phyloP scores from a whole-genome alignment of 306 rosid genomes.

The Neltuma alba region DNA sequence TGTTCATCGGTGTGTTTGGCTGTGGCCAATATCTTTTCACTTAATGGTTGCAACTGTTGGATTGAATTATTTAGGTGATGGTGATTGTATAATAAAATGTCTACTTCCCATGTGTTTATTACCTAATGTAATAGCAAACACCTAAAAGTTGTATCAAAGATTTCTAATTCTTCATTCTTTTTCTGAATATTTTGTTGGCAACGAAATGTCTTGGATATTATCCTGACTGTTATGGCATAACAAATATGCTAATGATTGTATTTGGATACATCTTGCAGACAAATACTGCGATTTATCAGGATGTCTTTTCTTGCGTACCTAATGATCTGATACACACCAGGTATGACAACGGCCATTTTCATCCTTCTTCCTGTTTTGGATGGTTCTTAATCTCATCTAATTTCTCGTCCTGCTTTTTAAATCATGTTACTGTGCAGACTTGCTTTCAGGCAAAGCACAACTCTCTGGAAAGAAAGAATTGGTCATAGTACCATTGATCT shows the following conservation, averaged over 20 bases:
- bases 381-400: neutral
- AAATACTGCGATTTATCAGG: slow-evolving; percentile 87
- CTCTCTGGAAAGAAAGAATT: slow-evolving; percentile 53
- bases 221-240: neutral
- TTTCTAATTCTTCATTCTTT: too few relatives aligned
- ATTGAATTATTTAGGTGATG: neutral
- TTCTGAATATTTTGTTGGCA: too few relatives aligned
- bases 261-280: slow-evolving; percentile 58
- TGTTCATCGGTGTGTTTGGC: too few relatives aligned
- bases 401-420: slow-evolving; percentile 5
- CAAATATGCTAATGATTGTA: slow-evolving; percentile 27
- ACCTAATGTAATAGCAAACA: too few relatives aligned
- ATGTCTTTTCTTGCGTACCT: slow-evolving; percentile 89
- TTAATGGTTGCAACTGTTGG: neutral
- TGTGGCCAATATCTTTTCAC: neutral
- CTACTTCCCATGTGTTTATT: too few relatives aligned
- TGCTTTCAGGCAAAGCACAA: slow-evolving; percentile 62
- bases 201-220: too few relatives aligned
- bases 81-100: neutral
- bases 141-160: too few relatives aligned
- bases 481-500: slow-evolving; percentile 62
- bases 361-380: slow-evolving; percentile 17
- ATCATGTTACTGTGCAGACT: slow-evolving; percentile 35
- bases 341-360: slow-evolving; percentile 39
- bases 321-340: slow-evolving; percentile 90